Percentiles rank a stretch among this genome's conserved stretches.
phyloP scores from a whole-genome alignment of 1,139 yeast species.

The Diutina pseudorugosa region DNA sequence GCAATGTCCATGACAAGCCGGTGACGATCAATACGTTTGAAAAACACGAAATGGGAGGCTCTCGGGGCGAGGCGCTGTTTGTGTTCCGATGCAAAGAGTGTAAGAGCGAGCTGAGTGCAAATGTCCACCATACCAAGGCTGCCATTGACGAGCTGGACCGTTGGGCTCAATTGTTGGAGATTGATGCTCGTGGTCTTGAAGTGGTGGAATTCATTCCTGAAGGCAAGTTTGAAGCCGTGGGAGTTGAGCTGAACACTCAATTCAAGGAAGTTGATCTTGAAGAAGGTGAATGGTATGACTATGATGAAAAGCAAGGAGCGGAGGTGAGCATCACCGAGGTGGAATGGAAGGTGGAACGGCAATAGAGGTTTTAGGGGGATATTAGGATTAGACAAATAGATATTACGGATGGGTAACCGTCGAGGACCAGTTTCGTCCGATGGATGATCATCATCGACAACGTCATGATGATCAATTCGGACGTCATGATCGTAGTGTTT shows the following conservation, averaged over 20 bases:
- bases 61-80: constrained; percentile 78
- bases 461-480: too few species aligned
- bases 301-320: constrained; percentile 70
- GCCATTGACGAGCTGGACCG: constrained; percentile 18
- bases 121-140: constrained; percentile 22
- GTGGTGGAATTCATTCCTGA: constrained; percentile 55
- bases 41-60: constrained; percentile 49
- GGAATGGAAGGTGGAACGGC: constrained; percentile 14
- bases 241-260: constrained; percentile 36
- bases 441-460: too few species aligned
- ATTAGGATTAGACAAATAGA: neutral
- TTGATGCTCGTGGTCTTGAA: constrained; percentile 83
- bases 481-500: too few species aligned
- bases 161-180: constrained; percentile 40
- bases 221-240: constrained; percentile 55
- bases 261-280: constrained; percentile 59
- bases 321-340: constrained; percentile 78
- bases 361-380: neutral
- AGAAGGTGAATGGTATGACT: constrained; percentile 91
- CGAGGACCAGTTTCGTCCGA: too few species aligned
- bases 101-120: constrained; percentile 30
- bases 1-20: constrained; percentile 67
- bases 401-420: neutral
- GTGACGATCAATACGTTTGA: constrained; percentile 58
- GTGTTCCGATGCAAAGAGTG: constrained; percentile 68